phyloP scores from a whole-genome alignment of 2,329 filamentous ascomycete genomes.

The Trichothecium roseum region DNA sequence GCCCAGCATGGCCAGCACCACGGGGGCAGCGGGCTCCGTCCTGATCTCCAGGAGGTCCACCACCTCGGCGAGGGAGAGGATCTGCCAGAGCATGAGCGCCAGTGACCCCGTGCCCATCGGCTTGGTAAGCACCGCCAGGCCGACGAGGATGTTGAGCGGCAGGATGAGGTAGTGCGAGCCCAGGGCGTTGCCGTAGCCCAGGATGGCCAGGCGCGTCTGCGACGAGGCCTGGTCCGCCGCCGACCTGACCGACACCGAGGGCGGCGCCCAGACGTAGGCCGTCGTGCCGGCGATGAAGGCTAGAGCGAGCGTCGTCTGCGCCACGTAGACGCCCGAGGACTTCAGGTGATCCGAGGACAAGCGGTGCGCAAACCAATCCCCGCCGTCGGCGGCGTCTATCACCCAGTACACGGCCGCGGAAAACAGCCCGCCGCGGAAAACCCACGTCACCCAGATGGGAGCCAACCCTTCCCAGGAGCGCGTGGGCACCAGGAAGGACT shows the following conservation, averaged over 20 bases:
- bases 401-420: constrained; percentile 77
- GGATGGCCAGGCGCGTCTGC: constrained; percentile 57
- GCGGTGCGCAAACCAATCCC: constrained; percentile 57
- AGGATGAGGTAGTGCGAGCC: constrained; percentile 84
- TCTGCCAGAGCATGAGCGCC: constrained; percentile 75
- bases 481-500: constrained; percentile 71
- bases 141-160: constrained; percentile 66
- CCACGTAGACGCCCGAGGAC: constrained; percentile 62
- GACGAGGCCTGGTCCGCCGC: constrained; percentile 18
- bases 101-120: constrained; percentile 88
- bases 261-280: constrained; percentile 77
- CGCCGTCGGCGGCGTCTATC: constrained; percentile 80
- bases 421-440: constrained; percentile 65
- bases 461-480: constrained; percentile 82
- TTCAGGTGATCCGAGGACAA: constrained; percentile 56
- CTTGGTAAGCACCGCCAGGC: constrained; percentile 74
- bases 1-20: constrained; percentile 78
- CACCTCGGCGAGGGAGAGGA: constrained; percentile 65
- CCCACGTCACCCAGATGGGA: constrained; percentile 71
- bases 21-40: constrained; percentile 66
- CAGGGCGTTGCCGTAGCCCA: constrained; percentile 89
- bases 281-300: constrained; percentile 75
- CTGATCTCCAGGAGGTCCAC: constrained; percentile 51
- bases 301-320: constrained; percentile 70
- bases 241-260: constrained; percentile 65